A percentile compares a stretch with the other conserved stretches of the same genome.
Conservation (phyloP, 1,284 basidiomycete genomes). For the Puccinia hordei region DNA sequence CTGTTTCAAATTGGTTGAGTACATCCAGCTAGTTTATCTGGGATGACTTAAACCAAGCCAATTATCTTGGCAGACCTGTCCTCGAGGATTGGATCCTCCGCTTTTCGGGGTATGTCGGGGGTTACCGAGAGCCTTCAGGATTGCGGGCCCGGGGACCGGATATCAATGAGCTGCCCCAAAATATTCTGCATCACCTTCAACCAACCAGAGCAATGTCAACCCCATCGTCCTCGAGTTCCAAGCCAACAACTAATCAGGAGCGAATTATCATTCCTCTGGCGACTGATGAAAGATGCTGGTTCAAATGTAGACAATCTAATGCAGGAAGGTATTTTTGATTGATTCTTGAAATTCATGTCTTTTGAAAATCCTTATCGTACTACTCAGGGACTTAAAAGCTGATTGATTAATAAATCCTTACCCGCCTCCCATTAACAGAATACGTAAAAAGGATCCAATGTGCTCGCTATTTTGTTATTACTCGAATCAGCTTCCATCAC, state of each 20-base stretch:
- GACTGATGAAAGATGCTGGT: constrained; percentile 42
- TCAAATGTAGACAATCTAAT: constrained; percentile 41
- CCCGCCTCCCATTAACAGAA: not conserved
- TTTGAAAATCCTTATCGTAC: not conserved
- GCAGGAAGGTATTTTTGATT: constrained; percentile 33
- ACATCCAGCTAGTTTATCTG: too few relatives aligned
- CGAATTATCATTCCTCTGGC: constrained; percentile 31
- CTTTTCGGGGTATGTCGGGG: too few relatives aligned
- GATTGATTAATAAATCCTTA: not conserved
- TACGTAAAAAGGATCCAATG: constrained; percentile 21
- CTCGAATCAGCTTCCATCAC: constrained; percentile 31
- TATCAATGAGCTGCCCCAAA: too few relatives aligned
- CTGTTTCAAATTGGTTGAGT: too few relatives aligned
- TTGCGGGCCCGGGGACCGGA: too few relatives aligned
- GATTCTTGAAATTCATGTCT: not conserved
- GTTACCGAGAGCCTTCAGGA: too few relatives aligned
- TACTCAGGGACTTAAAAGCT: not conserved
- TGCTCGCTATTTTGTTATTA: constrained; percentile 45
- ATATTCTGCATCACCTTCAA: too few relatives aligned
- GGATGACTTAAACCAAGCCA: too few relatives aligned
- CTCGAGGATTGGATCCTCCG: too few relatives aligned
- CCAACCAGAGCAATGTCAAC: not conserved
- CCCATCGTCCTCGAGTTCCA: not conserved
- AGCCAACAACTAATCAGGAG: not conserved
- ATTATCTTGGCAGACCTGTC: too few relatives aligned